phyloP scores from a whole-genome alignment of 768 basidiomycete species.

The Kondoa subrosea region DNA sequence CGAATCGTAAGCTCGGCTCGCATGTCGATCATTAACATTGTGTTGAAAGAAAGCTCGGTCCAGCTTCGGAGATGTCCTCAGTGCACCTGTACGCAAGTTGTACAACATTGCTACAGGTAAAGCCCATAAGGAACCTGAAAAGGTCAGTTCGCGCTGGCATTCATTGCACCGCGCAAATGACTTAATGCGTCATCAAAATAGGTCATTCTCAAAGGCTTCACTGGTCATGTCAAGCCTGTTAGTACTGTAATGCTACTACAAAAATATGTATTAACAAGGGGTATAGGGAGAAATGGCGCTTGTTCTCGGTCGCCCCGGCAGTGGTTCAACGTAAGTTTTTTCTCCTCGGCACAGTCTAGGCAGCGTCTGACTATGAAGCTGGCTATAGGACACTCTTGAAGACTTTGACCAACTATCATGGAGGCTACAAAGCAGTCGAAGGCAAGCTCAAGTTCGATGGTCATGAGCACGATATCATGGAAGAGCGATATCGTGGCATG shows the following conservation, averaged over 20 bases:
- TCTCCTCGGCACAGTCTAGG: constrained; percentile 20
- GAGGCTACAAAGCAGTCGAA: constrained; percentile 34
- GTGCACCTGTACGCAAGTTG: not conserved
- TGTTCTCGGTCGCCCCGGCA: constrained; percentile 36
- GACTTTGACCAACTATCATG: constrained; percentile 36
- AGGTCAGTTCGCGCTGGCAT: not conserved
- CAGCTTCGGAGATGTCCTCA: not conserved
- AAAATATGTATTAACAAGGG: no score
- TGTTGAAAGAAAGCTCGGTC: not conserved
- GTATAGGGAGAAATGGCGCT: constrained; percentile 68
- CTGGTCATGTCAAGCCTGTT: constrained; percentile 47
- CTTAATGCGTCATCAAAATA: constrained; percentile 8
- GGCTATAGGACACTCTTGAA: constrained; percentile 40
- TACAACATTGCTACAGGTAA: not conserved
- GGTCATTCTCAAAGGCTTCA: constrained; percentile 43
- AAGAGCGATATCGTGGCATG: constrained; percentile 45
- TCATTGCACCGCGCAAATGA: not conserved
- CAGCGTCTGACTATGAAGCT: no score
- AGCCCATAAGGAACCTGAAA: constrained; percentile 1
- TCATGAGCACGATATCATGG: constrained; percentile 38
- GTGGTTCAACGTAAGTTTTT: constrained; percentile 31
- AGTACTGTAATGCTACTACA: no score
- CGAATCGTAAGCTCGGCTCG: constrained; percentile 5
- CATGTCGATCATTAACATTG: not conserved
- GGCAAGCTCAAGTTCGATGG: constrained; percentile 39